These are phyloP conservation scores for Hymenoscyphus linearis DNA, from an alignment of 2,329 filamentous ascomycete species.

Conservation along the genomic window DNA sequence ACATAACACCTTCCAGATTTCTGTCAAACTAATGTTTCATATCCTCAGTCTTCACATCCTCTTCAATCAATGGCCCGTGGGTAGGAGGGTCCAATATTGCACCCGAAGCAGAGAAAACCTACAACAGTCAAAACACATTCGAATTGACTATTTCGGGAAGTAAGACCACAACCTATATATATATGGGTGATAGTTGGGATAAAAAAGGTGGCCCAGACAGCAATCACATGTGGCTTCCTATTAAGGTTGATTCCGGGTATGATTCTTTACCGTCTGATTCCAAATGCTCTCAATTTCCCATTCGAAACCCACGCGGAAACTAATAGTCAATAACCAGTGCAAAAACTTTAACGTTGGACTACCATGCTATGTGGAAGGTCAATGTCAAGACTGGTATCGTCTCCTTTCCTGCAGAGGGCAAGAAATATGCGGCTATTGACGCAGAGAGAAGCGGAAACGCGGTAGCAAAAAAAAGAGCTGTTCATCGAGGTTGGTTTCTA, in stretches of 20 bases:
- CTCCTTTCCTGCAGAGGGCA: slow-evolving; percentile 29
- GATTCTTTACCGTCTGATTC: background rate
- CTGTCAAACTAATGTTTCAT: background rate
- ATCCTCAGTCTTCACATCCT: slow-evolving; percentile 28
- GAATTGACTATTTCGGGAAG: slow-evolving; percentile 34
- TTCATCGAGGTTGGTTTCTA: slow-evolving; percentile 4
- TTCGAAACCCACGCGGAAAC: no score
- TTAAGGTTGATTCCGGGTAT: slow-evolving; percentile 31
- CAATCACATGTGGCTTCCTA: slow-evolving; percentile 38
- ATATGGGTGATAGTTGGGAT: slow-evolving; percentile 37
- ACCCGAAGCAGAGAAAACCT: slow-evolving; percentile 34
- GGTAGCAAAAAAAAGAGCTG: background rate
- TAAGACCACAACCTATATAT: slow-evolving; percentile 33
- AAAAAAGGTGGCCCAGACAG: slow-evolving; percentile 32
- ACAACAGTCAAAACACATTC: slow-evolving; percentile 35
- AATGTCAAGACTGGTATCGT: slow-evolving; percentile 36
- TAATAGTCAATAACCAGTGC: slow-evolving; percentile 1
- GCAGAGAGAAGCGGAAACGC: slow-evolving; percentile 24
- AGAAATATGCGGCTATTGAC: slow-evolving; percentile 34
- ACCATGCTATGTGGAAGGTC: slow-evolving; percentile 38
- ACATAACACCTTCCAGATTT: background rate
- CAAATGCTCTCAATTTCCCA: no score
- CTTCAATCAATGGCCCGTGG: slow-evolving; percentile 33
- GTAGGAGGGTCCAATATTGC: slow-evolving; percentile 34
- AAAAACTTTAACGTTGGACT: slow-evolving; percentile 34